Conservation (phyloP, 2,329 filamentous ascomycete species). For the Diaporthe citriasiana region DNA sequence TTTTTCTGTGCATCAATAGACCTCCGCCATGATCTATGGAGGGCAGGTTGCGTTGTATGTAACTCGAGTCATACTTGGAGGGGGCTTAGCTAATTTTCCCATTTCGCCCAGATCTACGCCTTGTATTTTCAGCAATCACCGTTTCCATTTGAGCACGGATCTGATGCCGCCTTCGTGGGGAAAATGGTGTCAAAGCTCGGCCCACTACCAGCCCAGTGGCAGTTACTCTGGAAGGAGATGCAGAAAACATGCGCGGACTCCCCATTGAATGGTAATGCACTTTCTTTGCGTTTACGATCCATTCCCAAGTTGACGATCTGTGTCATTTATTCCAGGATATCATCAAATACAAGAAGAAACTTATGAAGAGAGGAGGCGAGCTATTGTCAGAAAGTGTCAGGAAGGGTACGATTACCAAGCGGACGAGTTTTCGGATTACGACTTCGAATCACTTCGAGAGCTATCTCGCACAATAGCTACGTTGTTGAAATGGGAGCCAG, state of each 20-base stretch:
- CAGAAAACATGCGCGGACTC: background rate
- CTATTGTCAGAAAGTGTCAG: background rate
- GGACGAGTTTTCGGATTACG: constrained; percentile 8
- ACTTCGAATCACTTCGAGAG: background rate
- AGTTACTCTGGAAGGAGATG: background rate
- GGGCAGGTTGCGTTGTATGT: constrained; percentile 23
- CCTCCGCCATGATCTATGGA: constrained; percentile 14
- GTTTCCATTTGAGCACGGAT: background rate
- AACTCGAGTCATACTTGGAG: too few species aligned
- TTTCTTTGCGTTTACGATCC: background rate
- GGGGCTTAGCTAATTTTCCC: too few species aligned
- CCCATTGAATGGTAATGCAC: background rate
- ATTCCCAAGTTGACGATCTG: background rate
- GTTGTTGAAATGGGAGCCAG: background rate
- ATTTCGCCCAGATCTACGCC: background rate
- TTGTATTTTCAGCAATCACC: constrained; percentile 12
- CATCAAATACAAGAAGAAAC: background rate
- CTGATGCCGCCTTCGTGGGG: background rate
- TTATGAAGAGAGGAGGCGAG: background rate
- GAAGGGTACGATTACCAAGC: background rate
- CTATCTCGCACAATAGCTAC: background rate
- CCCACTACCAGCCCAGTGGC: background rate
- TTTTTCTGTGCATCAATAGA: constrained; percentile 13
- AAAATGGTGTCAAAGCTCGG: background rate
- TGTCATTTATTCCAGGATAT: background rate